phyloP scores from a whole-genome alignment of 305 asterid genomes.

The Fraxinus nigra region DNA sequence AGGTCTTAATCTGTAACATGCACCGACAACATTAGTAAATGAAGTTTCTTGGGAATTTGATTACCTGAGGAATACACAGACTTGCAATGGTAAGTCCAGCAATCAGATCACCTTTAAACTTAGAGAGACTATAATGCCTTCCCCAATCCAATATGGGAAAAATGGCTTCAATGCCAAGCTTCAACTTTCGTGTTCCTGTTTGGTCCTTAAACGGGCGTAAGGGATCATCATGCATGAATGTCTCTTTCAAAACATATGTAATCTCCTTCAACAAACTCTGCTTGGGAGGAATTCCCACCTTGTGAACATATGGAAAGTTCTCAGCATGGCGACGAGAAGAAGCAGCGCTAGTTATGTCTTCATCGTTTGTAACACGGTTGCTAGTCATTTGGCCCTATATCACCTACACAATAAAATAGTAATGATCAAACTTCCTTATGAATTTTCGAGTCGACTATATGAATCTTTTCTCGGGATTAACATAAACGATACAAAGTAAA shows the following conservation, averaged over 20 bases:
- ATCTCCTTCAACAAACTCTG: conserved; percentile 45
- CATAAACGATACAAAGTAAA: background rate
- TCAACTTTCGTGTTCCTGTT: conserved; percentile 28
- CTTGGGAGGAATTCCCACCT: conserved; percentile 60
- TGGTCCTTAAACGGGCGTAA: conserved; percentile 55
- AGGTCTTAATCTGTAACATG: background rate
- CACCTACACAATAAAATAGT: conserved; percentile 17
- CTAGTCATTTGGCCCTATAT: conserved; percentile 29
- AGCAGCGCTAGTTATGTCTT: conserved; percentile 30
- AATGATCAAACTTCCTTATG: background rate
- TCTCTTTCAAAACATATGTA: conserved; percentile 48
- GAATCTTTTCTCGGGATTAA: background rate
- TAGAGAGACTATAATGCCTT: conserved; percentile 42
- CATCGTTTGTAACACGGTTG: conserved; percentile 32
- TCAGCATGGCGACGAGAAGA: conserved; percentile 39
- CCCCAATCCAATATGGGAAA: conserved; percentile 78
- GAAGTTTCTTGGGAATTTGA: background rate
- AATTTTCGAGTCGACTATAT: background rate
- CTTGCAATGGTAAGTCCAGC: conserved; percentile 80
- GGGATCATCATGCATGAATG: conserved; percentile 69
- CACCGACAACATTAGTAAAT: background rate
- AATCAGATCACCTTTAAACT: conserved; percentile 67
- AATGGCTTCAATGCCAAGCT: conserved; percentile 44
- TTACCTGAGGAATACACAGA: conserved; percentile 76
- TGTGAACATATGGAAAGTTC: conserved; percentile 42